Percentiles rank a stretch among this genome's conserved stretches.
Evolutionary conservation across 139 green algal genomes (phyloP).

Genomic region (Parachlorella kessleri): DNA sequence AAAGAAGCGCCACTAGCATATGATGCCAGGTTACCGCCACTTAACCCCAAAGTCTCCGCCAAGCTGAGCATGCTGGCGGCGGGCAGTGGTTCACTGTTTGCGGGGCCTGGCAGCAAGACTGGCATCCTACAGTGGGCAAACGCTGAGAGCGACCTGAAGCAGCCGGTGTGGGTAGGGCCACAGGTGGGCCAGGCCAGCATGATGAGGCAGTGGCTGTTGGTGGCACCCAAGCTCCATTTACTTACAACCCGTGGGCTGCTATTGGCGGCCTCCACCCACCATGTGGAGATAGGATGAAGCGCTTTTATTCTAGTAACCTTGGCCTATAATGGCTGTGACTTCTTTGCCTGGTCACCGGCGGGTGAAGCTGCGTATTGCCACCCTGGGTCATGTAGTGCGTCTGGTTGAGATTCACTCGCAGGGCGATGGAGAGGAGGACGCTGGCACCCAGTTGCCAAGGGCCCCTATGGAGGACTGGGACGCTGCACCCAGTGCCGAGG

Average conservation of each 20-base stretch:
- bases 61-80: conserved; percentile 50
- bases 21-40: conserved; percentile 57
- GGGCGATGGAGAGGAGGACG: background rate
- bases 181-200: background rate
- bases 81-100: conserved; percentile 60
- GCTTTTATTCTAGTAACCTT: no score
- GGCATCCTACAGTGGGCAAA: conserved; percentile 49
- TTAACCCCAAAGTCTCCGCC: conserved; percentile 57
- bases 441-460: background rate
- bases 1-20: conserved; percentile 34
- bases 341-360: background rate
- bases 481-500: conserved; percentile 44
- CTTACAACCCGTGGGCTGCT: no score
- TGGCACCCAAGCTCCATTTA: no score
- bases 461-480: conserved; percentile 47
- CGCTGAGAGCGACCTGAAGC: conserved; percentile 27
- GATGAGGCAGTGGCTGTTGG: background rate
- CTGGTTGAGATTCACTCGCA: conserved; percentile 13
- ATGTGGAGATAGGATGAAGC: no score
- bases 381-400: background rate
- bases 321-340: background rate
- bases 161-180: background rate
- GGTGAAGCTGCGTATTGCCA: no score
- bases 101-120: conserved; percentile 33
- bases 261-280: no score